Percentiles rank a stretch among this genome's conserved stretches.
phyloP scores from a whole-genome alignment of 2,329 filamentous ascomycete species.

The Fusarium ambrosium region DNA sequence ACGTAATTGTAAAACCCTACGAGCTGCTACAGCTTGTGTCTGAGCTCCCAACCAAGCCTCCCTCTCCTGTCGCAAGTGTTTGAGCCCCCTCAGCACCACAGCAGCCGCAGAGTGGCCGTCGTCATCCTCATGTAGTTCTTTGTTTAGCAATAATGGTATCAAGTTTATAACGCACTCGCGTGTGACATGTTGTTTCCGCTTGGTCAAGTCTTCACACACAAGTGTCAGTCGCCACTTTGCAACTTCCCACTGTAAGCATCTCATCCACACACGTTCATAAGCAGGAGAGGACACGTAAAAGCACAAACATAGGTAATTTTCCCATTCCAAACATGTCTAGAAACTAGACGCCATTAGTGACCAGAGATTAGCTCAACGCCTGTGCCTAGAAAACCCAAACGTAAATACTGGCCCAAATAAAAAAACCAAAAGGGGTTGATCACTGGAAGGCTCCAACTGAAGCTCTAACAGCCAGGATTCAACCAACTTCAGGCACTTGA shows the following conservation, averaged over 20 bases:
- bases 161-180: not conserved
- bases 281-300: not conserved
- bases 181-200: not conserved
- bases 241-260: not conserved
- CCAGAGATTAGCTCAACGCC: constrained; percentile 31
- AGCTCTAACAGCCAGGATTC: not conserved
- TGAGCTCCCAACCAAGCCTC: not conserved
- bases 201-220: not conserved
- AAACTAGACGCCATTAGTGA: constrained; percentile 28
- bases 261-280: constrained; percentile 1
- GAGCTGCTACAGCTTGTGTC: constrained; percentile 11
- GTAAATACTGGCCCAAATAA: constrained; percentile 9
- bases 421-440: not conserved
- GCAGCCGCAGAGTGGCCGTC: not conserved
- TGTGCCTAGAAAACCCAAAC: constrained; percentile 5
- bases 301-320: constrained; percentile 17
- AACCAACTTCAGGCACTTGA: constrained; percentile 6
- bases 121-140: not conserved
- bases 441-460: not conserved
- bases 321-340: constrained; percentile 28
- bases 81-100: not conserved
- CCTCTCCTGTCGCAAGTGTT: not conserved
- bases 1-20: constrained; percentile 36
- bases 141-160: not conserved
- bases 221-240: constrained; percentile 31